phyloP scores from a whole-genome alignment of 202 grass and related monocot genomes.

The Panicum hallii region DNA sequence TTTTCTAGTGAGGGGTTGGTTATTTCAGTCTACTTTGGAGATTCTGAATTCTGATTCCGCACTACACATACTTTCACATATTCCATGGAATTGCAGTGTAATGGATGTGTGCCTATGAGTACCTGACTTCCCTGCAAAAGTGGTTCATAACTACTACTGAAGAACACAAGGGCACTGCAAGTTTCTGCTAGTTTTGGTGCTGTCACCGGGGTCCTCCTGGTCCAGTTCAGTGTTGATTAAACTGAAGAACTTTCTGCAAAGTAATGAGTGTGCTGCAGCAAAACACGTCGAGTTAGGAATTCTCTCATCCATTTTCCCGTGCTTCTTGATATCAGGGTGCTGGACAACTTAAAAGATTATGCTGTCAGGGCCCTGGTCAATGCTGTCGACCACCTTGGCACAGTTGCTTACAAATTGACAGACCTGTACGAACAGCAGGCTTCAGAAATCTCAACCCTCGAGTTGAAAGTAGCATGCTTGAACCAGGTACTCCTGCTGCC shows the following conservation, averaged over 20 bases:
- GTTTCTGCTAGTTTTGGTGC: constrained; percentile 10
- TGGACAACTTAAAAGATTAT: constrained; percentile 99
- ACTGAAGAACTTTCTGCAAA: constrained; percentile 30
- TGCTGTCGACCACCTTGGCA: constrained; percentile 93
- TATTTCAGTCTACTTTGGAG: constrained; percentile 13
- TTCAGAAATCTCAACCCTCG: constrained; percentile 67
- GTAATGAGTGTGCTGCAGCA: constrained; percentile 2
- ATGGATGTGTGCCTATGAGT: constrained; percentile 23
- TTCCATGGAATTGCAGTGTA: neutral
- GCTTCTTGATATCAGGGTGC: constrained; percentile 66
- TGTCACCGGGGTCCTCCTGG: neutral
- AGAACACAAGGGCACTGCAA: constrained; percentile 22
- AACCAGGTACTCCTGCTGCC: constrained; percentile 65
- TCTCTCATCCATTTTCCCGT: constrained; percentile 29
- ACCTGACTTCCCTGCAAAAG: constrained; percentile 22
- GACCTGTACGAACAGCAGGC: constrained; percentile 90
- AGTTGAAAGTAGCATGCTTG: constrained; percentile 79
- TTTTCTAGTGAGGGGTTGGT: constrained; percentile 16
- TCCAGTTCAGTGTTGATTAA: neutral
- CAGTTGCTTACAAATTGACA: constrained; percentile 89
- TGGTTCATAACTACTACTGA: neutral
- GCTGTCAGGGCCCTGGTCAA: constrained; percentile 93
- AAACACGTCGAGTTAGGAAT: constrained; percentile 5
- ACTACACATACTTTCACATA: neutral
- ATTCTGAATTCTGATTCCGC: constrained; percentile 13